Conservation (phyloP, 352 stramenopile species). For the Globisporangium irregulare region DNA sequence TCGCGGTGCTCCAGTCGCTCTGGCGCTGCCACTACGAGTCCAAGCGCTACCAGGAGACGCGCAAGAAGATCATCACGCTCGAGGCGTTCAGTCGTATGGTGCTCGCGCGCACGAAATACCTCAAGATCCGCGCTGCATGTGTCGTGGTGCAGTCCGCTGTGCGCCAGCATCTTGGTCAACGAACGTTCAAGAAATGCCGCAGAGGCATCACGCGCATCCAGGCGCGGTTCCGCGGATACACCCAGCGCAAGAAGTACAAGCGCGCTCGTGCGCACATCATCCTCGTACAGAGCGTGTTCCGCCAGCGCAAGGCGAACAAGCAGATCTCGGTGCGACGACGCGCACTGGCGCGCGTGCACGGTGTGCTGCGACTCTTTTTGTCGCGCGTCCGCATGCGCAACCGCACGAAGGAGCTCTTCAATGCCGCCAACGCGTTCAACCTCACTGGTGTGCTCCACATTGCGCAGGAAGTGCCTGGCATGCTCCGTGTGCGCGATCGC, state of each 20-base stretch:
- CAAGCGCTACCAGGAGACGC: conserved; percentile 50
- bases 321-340: conserved; percentile 48
- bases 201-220: conserved; percentile 71
- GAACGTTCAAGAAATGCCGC: conserved; percentile 59
- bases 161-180: conserved; percentile 62
- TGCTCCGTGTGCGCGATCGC: conserved; percentile 76
- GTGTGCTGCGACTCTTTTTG: conserved; percentile 74
- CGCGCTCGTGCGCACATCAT: conserved; percentile 43
- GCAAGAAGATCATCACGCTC: conserved; percentile 59
- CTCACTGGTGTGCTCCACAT: conserved; percentile 80
- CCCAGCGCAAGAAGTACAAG: conserved; percentile 67
- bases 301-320: conserved; percentile 54
- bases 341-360: conserved; percentile 65
- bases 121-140: conserved; percentile 47
- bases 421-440: conserved; percentile 73
- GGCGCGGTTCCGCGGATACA: conserved; percentile 51
- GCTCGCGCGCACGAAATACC: conserved; percentile 45
- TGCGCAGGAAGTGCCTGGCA: conserved; percentile 75
- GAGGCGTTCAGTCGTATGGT: conserved; percentile 71
- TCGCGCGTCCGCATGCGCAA: conserved; percentile 83
- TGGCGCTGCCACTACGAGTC: conserved; percentile 70
- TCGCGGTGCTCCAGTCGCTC: conserved; percentile 76
- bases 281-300: conserved; percentile 74
- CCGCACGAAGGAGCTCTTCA: conserved; percentile 72
- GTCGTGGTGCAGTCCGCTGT: conserved; percentile 71